A percentile compares a stretch with the other conserved stretches of the same genome.
These are phyloP conservation scores for Helenozyma rhizophorensis DNA, from an alignment of 805 yeast genomes.

Conservation along the genomic window DNA sequence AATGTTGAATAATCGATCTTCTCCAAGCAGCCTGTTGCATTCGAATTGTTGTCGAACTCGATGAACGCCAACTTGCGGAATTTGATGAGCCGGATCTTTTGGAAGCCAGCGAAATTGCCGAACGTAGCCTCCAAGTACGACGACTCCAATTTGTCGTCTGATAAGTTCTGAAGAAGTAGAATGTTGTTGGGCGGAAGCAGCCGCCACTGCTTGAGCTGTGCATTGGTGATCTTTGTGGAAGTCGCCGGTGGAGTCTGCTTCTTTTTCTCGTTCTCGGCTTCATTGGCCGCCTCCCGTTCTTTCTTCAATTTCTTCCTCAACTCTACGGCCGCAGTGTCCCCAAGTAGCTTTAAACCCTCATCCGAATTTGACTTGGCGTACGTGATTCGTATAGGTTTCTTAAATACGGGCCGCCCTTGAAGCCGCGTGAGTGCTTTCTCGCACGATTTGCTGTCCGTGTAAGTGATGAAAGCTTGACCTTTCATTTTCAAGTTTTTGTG, in stretches of 20 bases:
- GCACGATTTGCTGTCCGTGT: conserved; percentile 41
- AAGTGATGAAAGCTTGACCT: conserved; percentile 81
- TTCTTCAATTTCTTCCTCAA: conserved; percentile 19
- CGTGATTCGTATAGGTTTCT: conserved; percentile 44
- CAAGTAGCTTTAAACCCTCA: conserved; percentile 10
- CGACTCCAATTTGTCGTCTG: conserved; percentile 30
- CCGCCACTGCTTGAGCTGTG: conserved; percentile 14
- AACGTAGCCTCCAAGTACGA: conserved; percentile 43
- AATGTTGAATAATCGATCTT: conserved; percentile 11
- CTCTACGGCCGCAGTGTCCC: conserved; percentile 7
- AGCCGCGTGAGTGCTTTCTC: conserved; percentile 39
- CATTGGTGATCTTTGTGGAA: conserved; percentile 6
- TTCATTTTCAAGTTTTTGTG: conserved; percentile 60
- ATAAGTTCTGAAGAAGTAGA: conserved; percentile 63
- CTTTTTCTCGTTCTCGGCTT: conserved; percentile 17
- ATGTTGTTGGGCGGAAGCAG: conserved; percentile 63
- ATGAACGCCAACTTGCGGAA: conserved; percentile 73
- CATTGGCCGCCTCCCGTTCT: conserved; percentile 17
- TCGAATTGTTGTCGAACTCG: conserved; percentile 59
- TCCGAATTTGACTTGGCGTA: conserved; percentile 46
- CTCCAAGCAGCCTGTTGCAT: conserved; percentile 40
- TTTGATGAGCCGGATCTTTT: conserved; percentile 61
- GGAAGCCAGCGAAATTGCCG: conserved; percentile 52
- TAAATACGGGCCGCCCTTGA: conserved; percentile 40
- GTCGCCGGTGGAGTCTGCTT: conserved; percentile 1